Conservation (phyloP, 1,284 basidiomycete genomes). For the Papiliotrema nemorosa region DNA sequence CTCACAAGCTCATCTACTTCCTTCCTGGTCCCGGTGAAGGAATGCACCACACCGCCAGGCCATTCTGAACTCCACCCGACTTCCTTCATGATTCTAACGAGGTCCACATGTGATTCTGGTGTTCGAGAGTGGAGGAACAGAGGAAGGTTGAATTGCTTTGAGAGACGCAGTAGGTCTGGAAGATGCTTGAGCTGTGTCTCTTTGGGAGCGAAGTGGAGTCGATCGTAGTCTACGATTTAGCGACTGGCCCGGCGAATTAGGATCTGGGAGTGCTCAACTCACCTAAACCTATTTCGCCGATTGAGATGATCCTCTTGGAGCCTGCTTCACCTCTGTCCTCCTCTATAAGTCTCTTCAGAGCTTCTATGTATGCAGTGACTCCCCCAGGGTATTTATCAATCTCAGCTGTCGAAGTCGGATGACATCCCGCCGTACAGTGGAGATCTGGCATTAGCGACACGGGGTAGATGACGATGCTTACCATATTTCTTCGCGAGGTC, state of each 20-base stretch:
- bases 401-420: constrained; percentile 77
- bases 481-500: constrained; percentile 61
- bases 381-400: constrained; percentile 64
- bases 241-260: neutral
- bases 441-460: constrained; percentile 38
- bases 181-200: constrained; percentile 69
- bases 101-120: constrained; percentile 68
- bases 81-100: constrained; percentile 54
- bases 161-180: constrained; percentile 65
- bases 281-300: constrained; percentile 86
- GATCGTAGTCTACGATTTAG: constrained; percentile 67
- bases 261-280: constrained; percentile 15
- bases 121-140: constrained; percentile 82
- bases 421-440: constrained; percentile 77
- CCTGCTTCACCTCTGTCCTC: constrained; percentile 53
- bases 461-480: constrained; percentile 30
- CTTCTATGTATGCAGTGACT: constrained; percentile 62
- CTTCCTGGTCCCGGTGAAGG: constrained; percentile 69
- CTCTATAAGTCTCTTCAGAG: constrained; percentile 59
- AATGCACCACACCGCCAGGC: constrained; percentile 77
- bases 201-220: constrained; percentile 65
- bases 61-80: constrained; percentile 39
- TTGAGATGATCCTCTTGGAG: constrained; percentile 64
- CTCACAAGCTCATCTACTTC: constrained; percentile 70
- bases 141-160: constrained; percentile 69